Evolutionary conservation across 768 basidiomycete species (phyloP).

Genomic region (Hygrocybe punicea): DNA sequence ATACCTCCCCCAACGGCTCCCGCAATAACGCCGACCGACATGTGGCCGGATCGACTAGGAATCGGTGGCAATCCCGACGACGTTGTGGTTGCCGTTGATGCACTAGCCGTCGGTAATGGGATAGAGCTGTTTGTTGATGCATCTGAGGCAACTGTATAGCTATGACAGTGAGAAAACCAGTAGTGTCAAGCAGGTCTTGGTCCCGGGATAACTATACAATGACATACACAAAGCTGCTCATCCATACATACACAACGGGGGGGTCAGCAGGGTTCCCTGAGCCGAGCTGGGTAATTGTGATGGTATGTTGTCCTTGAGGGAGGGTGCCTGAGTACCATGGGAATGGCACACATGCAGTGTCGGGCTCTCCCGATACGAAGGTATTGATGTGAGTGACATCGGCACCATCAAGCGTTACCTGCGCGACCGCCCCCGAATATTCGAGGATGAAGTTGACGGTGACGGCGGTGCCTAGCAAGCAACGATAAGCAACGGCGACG

Average conservation of each 20-base stretch:
- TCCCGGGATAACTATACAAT: neutral
- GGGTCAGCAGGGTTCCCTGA: neutral
- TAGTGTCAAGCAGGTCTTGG: neutral
- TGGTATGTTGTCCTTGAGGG: neutral
- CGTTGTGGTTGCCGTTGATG: too few species aligned
- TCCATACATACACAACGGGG: neutral
- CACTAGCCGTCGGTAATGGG: too few species aligned
- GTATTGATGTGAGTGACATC: neutral
- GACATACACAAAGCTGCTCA: neutral
- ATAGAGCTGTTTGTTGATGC: too few species aligned
- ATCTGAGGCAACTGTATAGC: too few species aligned
- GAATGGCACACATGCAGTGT: neutral
- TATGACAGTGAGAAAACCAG: too few species aligned
- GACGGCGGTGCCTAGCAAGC: neutral
- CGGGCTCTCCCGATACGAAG: neutral
- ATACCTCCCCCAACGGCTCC: too few species aligned
- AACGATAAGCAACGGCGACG: neutral
- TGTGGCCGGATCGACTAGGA: too few species aligned
- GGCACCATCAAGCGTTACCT: neutral
- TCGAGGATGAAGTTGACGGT: neutral
- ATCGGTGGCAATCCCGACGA: too few species aligned
- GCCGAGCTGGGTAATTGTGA: neutral
- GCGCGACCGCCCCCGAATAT: neutral
- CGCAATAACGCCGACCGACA: too few species aligned
- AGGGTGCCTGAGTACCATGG: neutral